Evolutionary conservation across 225 moss, liverwort and hornwort genomes (phyloP), one percentile per base, ranked within the genome.

Genomic region (Lunularia cruciata): DNA sequence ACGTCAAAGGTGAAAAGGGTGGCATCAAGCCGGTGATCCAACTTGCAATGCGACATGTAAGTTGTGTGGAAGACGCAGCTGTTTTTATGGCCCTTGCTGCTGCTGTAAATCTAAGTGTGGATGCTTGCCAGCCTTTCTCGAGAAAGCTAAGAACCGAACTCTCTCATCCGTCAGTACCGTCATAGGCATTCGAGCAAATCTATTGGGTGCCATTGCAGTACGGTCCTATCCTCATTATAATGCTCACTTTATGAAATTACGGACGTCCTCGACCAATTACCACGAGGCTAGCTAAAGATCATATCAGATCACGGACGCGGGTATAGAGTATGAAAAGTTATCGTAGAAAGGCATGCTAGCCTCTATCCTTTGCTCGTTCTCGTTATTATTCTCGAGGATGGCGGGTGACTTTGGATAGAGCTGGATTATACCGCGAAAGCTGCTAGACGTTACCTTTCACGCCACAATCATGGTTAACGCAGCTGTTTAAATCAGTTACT

Each of bases 61-160:
- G 80, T 39, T 90, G 90, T 60, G 86, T 90, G 9, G 90, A 93
- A 60, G 90, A 93, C 49, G 88, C 87, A 7, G 92, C 90, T 31
- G 88, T 90, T 46, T 93, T 88, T 35, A 87, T 93, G 70, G 90
- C 92, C 4, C 79, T 93, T 14, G 90, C 92, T 8, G 92, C 92
- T 53, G 90, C 92, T 35, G 81, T 90, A 48, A 90, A 93, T 77
- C 78, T 93, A 5, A 93, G 92, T 65, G 92, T 90, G 12, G 90
- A 93, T 78, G 90, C 90, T 26, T 93, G 93, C 55, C 86, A 87
- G 65, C 90, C 93, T 31, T 93, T 90, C 36, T 78, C 69, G 47
- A 84, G 86, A 37, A 88, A 88, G 73, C 64, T 87, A 45, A 82
- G 90, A 65, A 84, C 75, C 34, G 90, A 90, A 67, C 86, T 89